These are phyloP conservation scores for Gossypium armourianum DNA, from an alignment of 441 rosid genomes.

Conservation along the genomic window DNA sequence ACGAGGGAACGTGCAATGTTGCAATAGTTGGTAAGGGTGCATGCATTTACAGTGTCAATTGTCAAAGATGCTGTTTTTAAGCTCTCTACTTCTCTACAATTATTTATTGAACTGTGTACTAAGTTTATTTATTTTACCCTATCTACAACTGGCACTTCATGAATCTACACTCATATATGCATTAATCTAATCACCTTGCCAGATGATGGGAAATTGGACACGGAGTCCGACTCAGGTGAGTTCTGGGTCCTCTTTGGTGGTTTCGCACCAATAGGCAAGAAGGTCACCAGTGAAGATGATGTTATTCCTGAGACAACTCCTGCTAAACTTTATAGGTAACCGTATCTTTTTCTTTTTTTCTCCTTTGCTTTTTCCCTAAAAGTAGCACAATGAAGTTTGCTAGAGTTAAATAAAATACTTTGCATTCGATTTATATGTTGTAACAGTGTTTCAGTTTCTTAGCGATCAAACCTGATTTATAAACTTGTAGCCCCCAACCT, in stretches of 20 bases:
- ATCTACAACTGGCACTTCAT: not conserved
- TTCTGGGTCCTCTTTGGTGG: constrained; percentile 99
- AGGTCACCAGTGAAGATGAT: constrained; percentile 72
- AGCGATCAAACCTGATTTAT: not conserved
- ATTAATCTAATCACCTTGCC: constrained; percentile 17
- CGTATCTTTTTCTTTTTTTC: constrained; percentile 6
- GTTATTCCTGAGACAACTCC: constrained; percentile 55
- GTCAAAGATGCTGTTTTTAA: not conserved
- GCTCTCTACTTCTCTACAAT: not conserved
- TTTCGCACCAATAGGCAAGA: constrained; percentile 91
- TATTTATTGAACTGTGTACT: not conserved
- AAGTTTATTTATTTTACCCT: not conserved
- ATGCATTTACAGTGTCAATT: constrained; percentile 14
- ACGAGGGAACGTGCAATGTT: constrained; percentile 69
- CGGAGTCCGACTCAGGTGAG: constrained; percentile 94
- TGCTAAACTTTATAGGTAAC: constrained; percentile 65
- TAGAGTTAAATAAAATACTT: constrained; percentile 8
- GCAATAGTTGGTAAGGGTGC: constrained; percentile 86
- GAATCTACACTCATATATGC: constrained; percentile 16
- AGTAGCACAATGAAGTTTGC: not conserved
- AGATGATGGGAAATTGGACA: constrained; percentile 95
- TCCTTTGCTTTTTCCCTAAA: not conserved
- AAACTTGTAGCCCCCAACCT: not conserved
- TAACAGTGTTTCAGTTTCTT: not conserved
- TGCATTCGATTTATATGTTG: constrained; percentile 1